Conservation (phyloP, 164 flowering plant genomes). For the Buxus sempervirens region DNA sequence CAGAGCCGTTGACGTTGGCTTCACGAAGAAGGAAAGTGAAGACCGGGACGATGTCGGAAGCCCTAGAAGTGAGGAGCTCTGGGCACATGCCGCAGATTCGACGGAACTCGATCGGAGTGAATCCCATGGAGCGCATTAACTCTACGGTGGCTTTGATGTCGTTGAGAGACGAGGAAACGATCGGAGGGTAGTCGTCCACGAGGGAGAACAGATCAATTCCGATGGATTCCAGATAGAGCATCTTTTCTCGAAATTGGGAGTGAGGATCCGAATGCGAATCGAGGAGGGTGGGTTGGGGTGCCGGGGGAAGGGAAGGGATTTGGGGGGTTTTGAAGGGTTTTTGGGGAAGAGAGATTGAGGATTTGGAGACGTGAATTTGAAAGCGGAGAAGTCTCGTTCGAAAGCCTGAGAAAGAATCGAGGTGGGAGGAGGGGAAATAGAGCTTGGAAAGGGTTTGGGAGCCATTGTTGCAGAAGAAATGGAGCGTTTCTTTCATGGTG, state of each 20-base stretch:
- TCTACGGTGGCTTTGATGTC: constrained; percentile 50
- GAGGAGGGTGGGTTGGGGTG: constrained; percentile 15
- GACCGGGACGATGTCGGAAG: constrained; percentile 41
- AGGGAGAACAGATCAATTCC: constrained; percentile 70
- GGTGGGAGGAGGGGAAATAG: constrained; percentile 17
- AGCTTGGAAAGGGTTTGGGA: constrained; percentile 14
- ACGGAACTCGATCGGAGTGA: constrained; percentile 51
- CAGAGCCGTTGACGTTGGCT: constrained; percentile 40
- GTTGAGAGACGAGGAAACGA: constrained; percentile 38
- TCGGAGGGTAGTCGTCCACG: constrained; percentile 41
- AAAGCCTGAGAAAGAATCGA: constrained; percentile 28
- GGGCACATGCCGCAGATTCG: constrained; percentile 78
- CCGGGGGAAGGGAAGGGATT: constrained; percentile 15
- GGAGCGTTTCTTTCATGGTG: constrained; percentile 41
- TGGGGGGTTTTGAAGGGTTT: constrained; percentile 21
- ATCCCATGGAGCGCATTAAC: constrained; percentile 48
- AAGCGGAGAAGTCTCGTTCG: constrained; percentile 23
- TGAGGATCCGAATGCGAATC: not conserved
- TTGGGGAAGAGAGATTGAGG: constrained; percentile 24
- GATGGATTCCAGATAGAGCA: constrained; percentile 75
- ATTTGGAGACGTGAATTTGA: constrained; percentile 26
- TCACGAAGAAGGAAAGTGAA: constrained; percentile 85
- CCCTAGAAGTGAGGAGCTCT: constrained; percentile 36
- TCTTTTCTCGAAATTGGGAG: constrained; percentile 50
- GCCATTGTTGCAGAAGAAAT: constrained; percentile 23